phyloP scores from a whole-genome alignment of 805 yeast genomes.

The Pichia insulana region DNA sequence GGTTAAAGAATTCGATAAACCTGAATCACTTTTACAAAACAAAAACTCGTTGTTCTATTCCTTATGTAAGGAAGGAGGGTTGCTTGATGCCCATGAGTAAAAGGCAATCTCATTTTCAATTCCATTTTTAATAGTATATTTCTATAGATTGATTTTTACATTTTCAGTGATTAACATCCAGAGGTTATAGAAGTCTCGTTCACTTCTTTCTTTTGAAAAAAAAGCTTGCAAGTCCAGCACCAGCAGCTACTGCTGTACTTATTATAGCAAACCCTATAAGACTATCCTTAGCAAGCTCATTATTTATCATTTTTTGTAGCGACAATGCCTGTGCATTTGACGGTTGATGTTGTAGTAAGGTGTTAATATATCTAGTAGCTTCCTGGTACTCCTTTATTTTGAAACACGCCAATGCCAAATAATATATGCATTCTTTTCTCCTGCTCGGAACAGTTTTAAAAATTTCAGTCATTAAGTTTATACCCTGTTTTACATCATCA shows the following conservation, averaged over 20 bases:
- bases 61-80: slow-evolving; percentile 75
- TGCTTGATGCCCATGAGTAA: slow-evolving; percentile 17
- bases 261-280: slow-evolving; percentile 81
- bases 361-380: slow-evolving; percentile 79
- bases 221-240: slow-evolving; percentile 41
- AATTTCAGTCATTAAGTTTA: slow-evolving; percentile 58
- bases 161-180: neutral
- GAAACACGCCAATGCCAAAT: slow-evolving; percentile 78
- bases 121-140: too few species aligned
- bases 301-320: slow-evolving; percentile 70
- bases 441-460: slow-evolving; percentile 74
- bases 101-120: neutral
- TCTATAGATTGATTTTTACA: neutral
- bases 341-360: slow-evolving; percentile 72
- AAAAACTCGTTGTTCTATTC: slow-evolving; percentile 67
- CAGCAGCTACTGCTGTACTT: slow-evolving; percentile 79
- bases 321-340: slow-evolving; percentile 69
- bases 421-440: slow-evolving; percentile 84
- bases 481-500: slow-evolving; percentile 69
- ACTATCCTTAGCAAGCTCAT: slow-evolving; percentile 79
- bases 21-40: slow-evolving; percentile 55
- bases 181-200: neutral
- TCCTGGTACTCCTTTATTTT: slow-evolving; percentile 82
- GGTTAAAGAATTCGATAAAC: slow-evolving; percentile 71
- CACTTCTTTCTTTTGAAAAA: slow-evolving; percentile 7